Evolutionary conservation across 441 rosid species (phyloP), one percentile per base, ranked within the genome.

Genomic region (Manihot esculenta): DNA sequence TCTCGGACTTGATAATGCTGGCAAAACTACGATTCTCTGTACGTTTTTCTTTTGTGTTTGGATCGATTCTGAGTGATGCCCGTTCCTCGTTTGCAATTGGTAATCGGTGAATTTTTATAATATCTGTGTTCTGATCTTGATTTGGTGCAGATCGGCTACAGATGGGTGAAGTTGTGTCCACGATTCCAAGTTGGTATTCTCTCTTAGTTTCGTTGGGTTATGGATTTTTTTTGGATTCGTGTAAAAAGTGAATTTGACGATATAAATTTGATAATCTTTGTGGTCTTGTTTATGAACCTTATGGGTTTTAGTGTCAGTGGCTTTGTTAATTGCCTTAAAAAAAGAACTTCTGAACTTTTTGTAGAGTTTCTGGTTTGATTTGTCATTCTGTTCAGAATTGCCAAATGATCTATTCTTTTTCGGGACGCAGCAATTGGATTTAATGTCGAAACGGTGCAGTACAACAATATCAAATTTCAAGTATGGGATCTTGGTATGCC

Each of bases 121-220:
- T 47, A 14, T 62, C 44, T 11, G 15, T 64, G 56, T 53, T 67
- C 51, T 55, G 64, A 62, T 41, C 54, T 73, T 61, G 63, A 23
- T 67, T 70, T 77, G 54, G 7, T 73, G 41, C 89, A 90, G 97
- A 92, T 90, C 94, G 96, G 83, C 87, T 92, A 79, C 96, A 92
- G 81, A 92, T 92, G 96, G 97, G 97, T 27, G 97, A 92, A 73
- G 96, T 90, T 80, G 96, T 92, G 55, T 90, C 97, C 62, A 90
- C 96, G 27, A 92, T 92, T 76, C 97, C 97, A 66, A 92, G 97
- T 92, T 64, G 70, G 94, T 82, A 33, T n/a, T 69, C 64, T 64
- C 72, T 65, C 41, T 71, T 60, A 21, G 27, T 60, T 33, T 14
- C 0, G 6, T 51, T 30, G 60, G 7, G 30, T 69, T 59, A 27